Conservation (phyloP, 495 filamentous ascomycete species). For the Cercophora sp. region DNA sequence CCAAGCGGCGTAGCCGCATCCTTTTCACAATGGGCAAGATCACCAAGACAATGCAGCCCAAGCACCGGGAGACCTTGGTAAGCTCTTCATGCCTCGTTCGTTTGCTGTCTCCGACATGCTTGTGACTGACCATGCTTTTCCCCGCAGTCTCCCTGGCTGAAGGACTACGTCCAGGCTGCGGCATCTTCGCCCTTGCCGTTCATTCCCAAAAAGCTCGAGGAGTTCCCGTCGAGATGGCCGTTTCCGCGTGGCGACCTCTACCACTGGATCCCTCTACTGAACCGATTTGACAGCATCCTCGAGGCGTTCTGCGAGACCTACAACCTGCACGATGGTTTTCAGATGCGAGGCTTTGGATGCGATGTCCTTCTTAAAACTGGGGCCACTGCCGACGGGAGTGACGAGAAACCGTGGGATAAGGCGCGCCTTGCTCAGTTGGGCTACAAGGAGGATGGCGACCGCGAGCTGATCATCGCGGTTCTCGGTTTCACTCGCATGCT, state of each 20-base stretch:
- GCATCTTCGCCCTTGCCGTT: conserved; percentile 66
- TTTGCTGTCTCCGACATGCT: neutral
- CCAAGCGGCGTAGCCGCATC: conserved; percentile 53
- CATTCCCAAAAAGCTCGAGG: conserved; percentile 69
- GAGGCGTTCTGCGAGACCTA: conserved; percentile 80
- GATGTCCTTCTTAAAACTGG: conserved; percentile 56
- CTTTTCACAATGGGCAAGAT: conserved; percentile 83
- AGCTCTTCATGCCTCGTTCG: conserved; percentile 36
- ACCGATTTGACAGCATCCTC: conserved; percentile 88
- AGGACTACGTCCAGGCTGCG: conserved; percentile 67
- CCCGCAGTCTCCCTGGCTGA: conserved; percentile 75
- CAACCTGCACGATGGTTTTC: conserved; percentile 73
- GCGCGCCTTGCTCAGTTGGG: conserved; percentile 53
- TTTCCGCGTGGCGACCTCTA: conserved; percentile 97
- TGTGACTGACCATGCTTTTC: conserved; percentile 1
- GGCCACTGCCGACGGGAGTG: conserved; percentile 31
- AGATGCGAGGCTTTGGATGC: conserved; percentile 67
- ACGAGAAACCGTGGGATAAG: conserved; percentile 37
- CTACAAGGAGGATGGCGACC: conserved; percentile 70
- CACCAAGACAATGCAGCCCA: conserved; percentile 85
- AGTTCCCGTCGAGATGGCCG: conserved; percentile 85
- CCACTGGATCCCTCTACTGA: conserved; percentile 94
- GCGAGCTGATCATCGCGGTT: conserved; percentile 71
- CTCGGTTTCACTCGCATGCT: conserved; percentile 81
- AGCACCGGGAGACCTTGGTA: conserved; percentile 93